Evolutionary conservation across 192 early-diverging fungal genomes (phyloP).

Genomic region (Lobosporangium transversale): DNA sequence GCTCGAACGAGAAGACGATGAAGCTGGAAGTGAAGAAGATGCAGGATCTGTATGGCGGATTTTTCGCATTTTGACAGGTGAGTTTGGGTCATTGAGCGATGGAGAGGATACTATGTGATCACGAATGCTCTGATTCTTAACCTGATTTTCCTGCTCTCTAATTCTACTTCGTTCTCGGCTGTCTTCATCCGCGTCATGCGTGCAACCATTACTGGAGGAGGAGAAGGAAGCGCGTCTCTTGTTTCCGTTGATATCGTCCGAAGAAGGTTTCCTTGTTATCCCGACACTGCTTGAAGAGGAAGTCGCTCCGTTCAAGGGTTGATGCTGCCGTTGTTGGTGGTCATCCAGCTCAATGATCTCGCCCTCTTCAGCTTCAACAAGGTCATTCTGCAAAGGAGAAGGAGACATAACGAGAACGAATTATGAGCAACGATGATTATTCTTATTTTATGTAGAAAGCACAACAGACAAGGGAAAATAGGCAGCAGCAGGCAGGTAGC

Average conservation of each 20-base stretch:
- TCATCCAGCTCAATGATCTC: slow-evolving; percentile 41
- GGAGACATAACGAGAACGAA: slow-evolving; percentile 49
- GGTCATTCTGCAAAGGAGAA: slow-evolving; percentile 51
- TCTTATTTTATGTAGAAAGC: too few relatives aligned
- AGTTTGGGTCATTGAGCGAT: slow-evolving; percentile 44
- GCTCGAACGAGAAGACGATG: slow-evolving; percentile 39
- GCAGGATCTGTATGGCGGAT: slow-evolving; percentile 49
- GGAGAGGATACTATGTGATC: slow-evolving; percentile 43
- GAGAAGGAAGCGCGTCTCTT: slow-evolving; percentile 35
- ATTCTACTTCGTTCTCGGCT: slow-evolving; percentile 14
- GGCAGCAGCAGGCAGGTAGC: background rate
- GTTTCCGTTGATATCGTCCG: slow-evolving; percentile 22
- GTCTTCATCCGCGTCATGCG: slow-evolving; percentile 4
- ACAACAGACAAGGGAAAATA: background rate
- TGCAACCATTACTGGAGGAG: background rate
- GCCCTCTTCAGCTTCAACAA: slow-evolving; percentile 49
- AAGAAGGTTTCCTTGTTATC: background rate
- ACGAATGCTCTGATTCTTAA: slow-evolving; percentile 55
- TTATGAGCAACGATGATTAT: slow-evolving; percentile 41
- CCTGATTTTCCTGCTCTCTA: slow-evolving; percentile 38
- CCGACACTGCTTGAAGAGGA: background rate
- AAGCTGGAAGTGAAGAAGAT: slow-evolving; percentile 21
- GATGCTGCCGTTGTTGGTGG: slow-evolving; percentile 8
- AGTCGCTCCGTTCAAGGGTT: slow-evolving; percentile 7
- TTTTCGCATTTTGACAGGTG: slow-evolving; percentile 57